Conservation (phyloP, 768 basidiomycete species). For the Lactarius tabidus region DNA sequence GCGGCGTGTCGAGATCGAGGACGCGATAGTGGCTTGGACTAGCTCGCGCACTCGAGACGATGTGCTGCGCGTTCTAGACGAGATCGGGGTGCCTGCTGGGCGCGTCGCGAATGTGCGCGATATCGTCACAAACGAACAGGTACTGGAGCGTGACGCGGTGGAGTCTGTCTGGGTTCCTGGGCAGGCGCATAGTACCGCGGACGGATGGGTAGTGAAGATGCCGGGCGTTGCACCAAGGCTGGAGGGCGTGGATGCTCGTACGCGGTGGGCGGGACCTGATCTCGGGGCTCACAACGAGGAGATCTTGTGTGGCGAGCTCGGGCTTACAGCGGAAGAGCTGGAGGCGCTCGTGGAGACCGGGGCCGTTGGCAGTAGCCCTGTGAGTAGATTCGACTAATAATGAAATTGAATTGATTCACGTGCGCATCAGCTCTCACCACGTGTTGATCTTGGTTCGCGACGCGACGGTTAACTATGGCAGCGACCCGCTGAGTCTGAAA, state of each 20-base stretch:
- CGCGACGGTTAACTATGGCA: not conserved
- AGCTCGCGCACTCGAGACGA: slow-evolving; percentile 46
- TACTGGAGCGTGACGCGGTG: slow-evolving; percentile 50
- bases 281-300: slow-evolving; percentile 46
- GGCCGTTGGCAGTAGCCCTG: not conserved
- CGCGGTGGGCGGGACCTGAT: slow-evolving; percentile 66
- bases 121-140: slow-evolving; percentile 55
- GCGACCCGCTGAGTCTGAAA: not conserved
- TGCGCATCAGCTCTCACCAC: not conserved
- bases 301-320: slow-evolving; percentile 32
- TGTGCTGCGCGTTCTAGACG: slow-evolving; percentile 46
- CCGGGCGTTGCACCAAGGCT: slow-evolving; percentile 58
- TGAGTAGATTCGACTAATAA: too few species aligned
- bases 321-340: slow-evolving; percentile 30
- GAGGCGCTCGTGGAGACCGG: slow-evolving; percentile 27
- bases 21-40: slow-evolving; percentile 61
- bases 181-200: slow-evolving; percentile 23
- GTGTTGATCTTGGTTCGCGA: not conserved
- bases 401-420: slow-evolving; percentile 28
- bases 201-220: slow-evolving; percentile 66
- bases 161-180: slow-evolving; percentile 52
- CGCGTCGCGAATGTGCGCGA: slow-evolving; percentile 61
- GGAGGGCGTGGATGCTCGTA: slow-evolving; percentile 53
- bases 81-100: slow-evolving; percentile 59
- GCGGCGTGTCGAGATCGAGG: slow-evolving; percentile 51